Base-by-base conservation (phyloP, 2,329 filamentous ascomycete species). In the Claviceps fusiformis region DNA sequence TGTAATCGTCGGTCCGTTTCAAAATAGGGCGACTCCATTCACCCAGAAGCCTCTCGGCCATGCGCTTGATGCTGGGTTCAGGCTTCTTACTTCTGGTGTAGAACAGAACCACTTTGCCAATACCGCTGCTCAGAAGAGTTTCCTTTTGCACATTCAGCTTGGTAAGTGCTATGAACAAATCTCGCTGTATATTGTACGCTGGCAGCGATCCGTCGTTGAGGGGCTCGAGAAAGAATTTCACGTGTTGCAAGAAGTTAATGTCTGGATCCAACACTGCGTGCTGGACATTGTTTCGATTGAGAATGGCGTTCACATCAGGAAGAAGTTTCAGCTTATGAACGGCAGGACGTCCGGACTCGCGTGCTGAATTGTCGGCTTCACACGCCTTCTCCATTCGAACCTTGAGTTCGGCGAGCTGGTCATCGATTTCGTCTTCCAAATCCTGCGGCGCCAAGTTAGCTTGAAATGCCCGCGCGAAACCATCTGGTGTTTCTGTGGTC, bases 11-110 rank as follows among this genome's bases (percentile, higher is more conserved):
- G 58, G 88, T 95, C 62, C 90, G 85, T 73, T 95, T 92, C 54
- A 98, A 77, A 59, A 98, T 95, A 4, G 92, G 91, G 45, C 93
- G 80, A 60, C 90, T 95, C 93, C 93, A 98, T 67, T 97, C 92
- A 55, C 88, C 89, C 55, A 96, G 77, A n/a, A 97, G 76, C 51
- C 87, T 83, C 73, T 97, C 91, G 0, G 93, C 93, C 73, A 91
- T 89, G 61, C 92, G 85, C 76, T 96, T 96, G 75, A 98, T 96
- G 58, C 78, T 80, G 5, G 85, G 76, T 71, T 97, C 89, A 0
- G 91, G 87, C 61, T 89, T 86, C 74, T 91, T 95, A 75, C 88
- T 95, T 71, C 91, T 91, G 52, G 91, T 96, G 73, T 98, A 98
- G 74, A 96, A 98, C 59, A 95, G 81, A 53, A 96, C 86, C 50